Conservation (phyloP, 345 rosid species). For the Noccaea bulbosa region DNA sequence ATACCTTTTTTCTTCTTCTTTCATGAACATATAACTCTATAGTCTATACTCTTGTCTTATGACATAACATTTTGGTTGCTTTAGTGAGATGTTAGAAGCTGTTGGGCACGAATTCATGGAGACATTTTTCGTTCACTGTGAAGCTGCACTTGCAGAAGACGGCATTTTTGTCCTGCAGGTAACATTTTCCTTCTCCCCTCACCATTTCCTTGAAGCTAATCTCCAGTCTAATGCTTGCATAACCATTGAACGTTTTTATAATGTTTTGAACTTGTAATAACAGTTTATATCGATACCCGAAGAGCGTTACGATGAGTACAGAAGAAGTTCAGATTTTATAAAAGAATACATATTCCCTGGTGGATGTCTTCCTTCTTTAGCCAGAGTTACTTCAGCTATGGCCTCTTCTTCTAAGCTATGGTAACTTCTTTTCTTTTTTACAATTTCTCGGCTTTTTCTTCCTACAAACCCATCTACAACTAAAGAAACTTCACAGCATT, state of each 20-base stretch:
- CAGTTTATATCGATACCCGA: conserved; percentile 86
- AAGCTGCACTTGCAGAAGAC: conserved; percentile 67
- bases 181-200: background rate
- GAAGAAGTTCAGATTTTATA: conserved; percentile 72
- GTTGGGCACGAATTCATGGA: conserved; percentile 90
- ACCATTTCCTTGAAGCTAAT: background rate
- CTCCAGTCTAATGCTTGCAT: background rate
- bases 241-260: background rate
- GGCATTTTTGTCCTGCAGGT: conserved; percentile 80
- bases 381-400: conserved; percentile 76
- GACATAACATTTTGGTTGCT: conserved; percentile 3
- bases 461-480: background rate
- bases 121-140: conserved; percentile 65
- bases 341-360: conserved; percentile 89
- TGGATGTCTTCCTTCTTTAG: conserved; percentile 76
- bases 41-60: background rate
- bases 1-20: background rate
- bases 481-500: conserved; percentile 46
- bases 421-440: conserved; percentile 37
- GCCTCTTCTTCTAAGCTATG: conserved; percentile 66
- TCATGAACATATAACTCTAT: background rate
- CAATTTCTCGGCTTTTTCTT: background rate
- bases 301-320: conserved; percentile 61
- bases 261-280: background rate
- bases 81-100: conserved; percentile 87